Evolutionary conservation across 768 basidiomycete genomes (phyloP), one percentile per base, ranked within the genome.

Genomic region (Collybia nuda): DNA sequence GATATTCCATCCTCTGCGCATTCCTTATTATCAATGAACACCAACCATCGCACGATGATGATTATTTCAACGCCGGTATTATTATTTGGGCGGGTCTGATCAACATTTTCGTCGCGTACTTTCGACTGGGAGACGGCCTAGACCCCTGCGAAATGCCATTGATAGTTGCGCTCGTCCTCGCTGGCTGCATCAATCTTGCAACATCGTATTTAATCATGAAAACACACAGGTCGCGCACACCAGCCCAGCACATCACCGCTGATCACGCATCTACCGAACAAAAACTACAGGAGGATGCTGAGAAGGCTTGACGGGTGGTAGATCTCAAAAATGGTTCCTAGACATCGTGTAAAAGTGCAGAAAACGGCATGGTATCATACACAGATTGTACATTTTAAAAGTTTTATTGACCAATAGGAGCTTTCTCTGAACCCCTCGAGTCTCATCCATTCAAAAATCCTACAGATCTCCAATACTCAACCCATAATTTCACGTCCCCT

Each of bases 1-100:
- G 59, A 15, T 60, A 57, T 35, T 55, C 48, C 19, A 28, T 44
- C 14, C 22, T 52, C n/a, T 56, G 54, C 26, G 44, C 40, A 26
- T 48, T 29, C 19, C 17, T 49, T n/a, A 47, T 53, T 35, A 37
- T 51, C n/a, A 44, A 48, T 19, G 40, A 21, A 15, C 46, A 50
- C 14, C 15, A 32, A 32, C 12, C 32, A 24, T 8, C 7, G 17
- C 40, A 40, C 9, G 28, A 42, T 5, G 39, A 48, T 29, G 56
- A 57, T 36, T 51, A 48, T 4, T 29, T 59, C 22, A 48, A 53
- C 45, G 53, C 58, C 5, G 44, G 50, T 40, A 43, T 55, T 18
- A 53, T 55, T n/a, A 46, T 56, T 15, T 43, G 45, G 29, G 37
- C 53, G 11, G 56, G 56, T 18, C 39, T 47, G 24, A 39, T 59